Evolutionary conservation across 1,284 basidiomycete species (phyloP), one percentile per base, ranked within the genome.

Genomic region (Lentinus polychrous): DNA sequence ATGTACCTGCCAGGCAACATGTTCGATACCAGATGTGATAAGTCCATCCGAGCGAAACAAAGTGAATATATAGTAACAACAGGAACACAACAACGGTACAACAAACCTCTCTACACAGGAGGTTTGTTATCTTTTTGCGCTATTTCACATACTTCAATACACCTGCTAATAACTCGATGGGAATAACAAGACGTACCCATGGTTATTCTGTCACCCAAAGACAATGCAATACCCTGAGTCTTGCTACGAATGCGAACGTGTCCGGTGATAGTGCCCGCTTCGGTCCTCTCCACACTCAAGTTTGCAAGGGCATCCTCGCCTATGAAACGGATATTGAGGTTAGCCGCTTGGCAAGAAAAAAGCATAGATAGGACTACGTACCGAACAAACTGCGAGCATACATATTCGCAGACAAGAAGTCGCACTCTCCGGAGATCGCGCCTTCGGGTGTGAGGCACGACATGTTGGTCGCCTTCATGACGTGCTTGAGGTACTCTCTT

Each of bases 241-340:
- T 95, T 96, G 63, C 88, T 92, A 50, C 93, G 81, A 61, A 95
- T 96, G 46, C 93, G 80, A 18, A 95, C 91, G 67, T 95, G 93
- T 0, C 93, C 93, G 22, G 85, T 85, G 57, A 96, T 86, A 4
- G 75, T 78, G 1, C 92, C 92, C 11, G 70, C 72, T 48, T 93
- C 89, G 36, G 89, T 85, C 60, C 89, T 81, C 64, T 99, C 96
- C 54, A 99, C 86, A 57, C 90, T 94, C 54, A 98, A 68, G 66
- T 99, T 99, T 38, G 96, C 95, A 32, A 99, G 70, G 0, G 95
- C 96, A 62, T 99, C 96, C 69, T 99, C 96, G 49, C 90, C 87
- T 91, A 52, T 43, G 4, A 10, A 37, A 15, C 23, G 42, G 22
- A 12, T n/a, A 12, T n/a, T 12, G 11, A 15, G 23, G 34, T 22